Evolutionary conservation across 371 early-diverging fungal genomes (phyloP).

Genomic region (Rhizomucor miehei): DNA sequence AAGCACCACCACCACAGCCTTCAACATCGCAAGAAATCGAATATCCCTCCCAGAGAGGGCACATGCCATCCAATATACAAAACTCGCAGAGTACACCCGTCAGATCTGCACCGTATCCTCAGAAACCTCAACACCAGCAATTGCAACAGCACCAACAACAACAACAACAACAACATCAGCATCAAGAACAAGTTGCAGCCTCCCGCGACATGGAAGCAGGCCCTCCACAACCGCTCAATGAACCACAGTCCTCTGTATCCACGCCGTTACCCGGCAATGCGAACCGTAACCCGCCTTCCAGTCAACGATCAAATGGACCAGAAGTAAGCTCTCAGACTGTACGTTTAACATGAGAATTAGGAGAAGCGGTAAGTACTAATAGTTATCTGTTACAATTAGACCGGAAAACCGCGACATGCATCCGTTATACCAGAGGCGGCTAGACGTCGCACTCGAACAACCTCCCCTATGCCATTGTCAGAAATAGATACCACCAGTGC

Average conservation of each 20-base stretch:
- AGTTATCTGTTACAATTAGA: not conserved
- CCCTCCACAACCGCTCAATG: not conserved
- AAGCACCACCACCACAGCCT: constrained; percentile 16
- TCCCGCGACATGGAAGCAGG: not conserved
- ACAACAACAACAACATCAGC: constrained; percentile 11
- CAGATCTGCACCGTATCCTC: constrained; percentile 10
- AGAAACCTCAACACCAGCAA: constrained; percentile 1
- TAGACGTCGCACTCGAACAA: constrained; percentile 41
- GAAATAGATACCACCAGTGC: constrained; percentile 22
- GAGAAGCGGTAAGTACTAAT: no score
- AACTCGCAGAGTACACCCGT: constrained; percentile 19
- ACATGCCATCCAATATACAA: constrained; percentile 8
- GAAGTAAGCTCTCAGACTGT: no score
- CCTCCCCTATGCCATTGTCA: constrained; percentile 31
- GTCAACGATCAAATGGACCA: no score
- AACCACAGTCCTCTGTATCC: constrained; percentile 13
- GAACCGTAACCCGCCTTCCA: no score
- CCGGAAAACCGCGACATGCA: constrained; percentile 39
- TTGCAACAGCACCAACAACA: constrained; percentile 25
- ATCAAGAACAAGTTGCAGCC: constrained; percentile 4
- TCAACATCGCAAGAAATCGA: constrained; percentile 5
- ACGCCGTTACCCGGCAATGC: constrained; percentile 10
- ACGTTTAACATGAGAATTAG: no score
- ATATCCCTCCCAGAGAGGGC: not conserved
- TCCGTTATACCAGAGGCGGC: constrained; percentile 49